Base-by-base conservation (phyloP, 148 eudicot genomes). In the Limonium bicolor region DNA sequence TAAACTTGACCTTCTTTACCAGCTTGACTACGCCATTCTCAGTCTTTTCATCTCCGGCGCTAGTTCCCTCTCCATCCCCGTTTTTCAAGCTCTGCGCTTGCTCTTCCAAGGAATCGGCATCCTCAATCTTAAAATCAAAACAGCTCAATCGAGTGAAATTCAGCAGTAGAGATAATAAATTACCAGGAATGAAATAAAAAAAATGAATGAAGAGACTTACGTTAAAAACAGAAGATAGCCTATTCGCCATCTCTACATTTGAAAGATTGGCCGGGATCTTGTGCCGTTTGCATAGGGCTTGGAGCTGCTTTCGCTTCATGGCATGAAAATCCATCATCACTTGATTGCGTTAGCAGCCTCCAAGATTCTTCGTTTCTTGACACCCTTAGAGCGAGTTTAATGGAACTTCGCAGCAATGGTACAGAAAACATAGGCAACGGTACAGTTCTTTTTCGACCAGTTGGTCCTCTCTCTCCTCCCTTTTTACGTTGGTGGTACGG, bases 251-350 rank as follows among this genome's bases (percentile, higher is more conserved):
- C 27, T 69, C 90, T 18, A 58, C 16, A 51, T 69, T 85, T 31
- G 67, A 71, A 16, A 72, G 59, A 38, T 80, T 80, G 1, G 95
- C 90, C 5, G 73, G 80, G 32, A 85, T 66, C 6, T 60, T 61
- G 54, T 80, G 74, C 37, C 72, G 50, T 61, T 85, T 85, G 71
- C 95, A 85, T 23, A 80, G 27, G 15, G 56, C 46, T 60, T 77
- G 95, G 6, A 85, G 69, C 29, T 67, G 53, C 39, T 60, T 74
- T 42, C 90, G 57, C 52, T 71, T 71, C 71, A 80, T 51, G 10
- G 40, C 20, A 30, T 54, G 63, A 39, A 66, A 80, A 74, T 85
- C 80, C 95, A 77, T 85, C 57, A n/a, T n/a, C n/a, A n/a, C n/a
- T n/a, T n/a, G n/a, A n/a, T n/a, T n/a, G n/a, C n/a, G n/a, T n/a